A percentile compares a stretch with the other conserved stretches of the same genome.
phyloP scores from a whole-genome alignment of 2,329 filamentous ascomycete genomes.

The Alternaria gansuensis region DNA sequence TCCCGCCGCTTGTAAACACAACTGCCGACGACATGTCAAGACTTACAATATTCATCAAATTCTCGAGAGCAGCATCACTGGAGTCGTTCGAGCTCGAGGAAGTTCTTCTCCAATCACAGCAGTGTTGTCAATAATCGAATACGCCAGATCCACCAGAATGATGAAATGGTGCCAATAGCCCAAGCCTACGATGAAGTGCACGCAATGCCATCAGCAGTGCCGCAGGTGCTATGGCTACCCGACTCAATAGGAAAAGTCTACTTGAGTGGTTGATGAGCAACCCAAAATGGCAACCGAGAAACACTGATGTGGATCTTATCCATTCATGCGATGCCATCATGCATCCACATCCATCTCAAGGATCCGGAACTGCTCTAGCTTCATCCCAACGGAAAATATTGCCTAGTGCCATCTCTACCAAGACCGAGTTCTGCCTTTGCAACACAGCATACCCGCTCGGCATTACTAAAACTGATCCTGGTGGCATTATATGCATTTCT shows the following conservation, averaged over 20 bases:
- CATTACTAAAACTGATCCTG: constrained; percentile 4
- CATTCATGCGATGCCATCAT: neutral
- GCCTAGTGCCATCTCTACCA: constrained; percentile 5
- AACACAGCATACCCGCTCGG: constrained; percentile 8
- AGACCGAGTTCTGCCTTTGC: neutral
- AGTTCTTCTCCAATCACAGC: neutral
- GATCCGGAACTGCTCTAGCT: neutral
- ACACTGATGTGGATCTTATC: neutral
- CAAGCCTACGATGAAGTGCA: neutral
- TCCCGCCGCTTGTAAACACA: neutral
- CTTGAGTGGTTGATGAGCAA: neutral
- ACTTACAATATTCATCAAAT: constrained; percentile 14
- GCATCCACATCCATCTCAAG: neutral
- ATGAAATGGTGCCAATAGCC: constrained; percentile 1
- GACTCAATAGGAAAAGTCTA: neutral
- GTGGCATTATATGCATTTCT: neutral
- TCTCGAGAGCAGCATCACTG: neutral
- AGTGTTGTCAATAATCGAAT: neutral
- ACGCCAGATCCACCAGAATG: neutral
- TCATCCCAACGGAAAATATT: neutral
- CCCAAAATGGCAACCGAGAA: neutral
- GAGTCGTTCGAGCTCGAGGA: neutral
- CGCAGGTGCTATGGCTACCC: neutral
- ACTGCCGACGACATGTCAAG: constrained; percentile 26
- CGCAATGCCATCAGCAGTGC: neutral